A percentile compares a stretch with the other conserved stretches of the same genome.
Conservation (phyloP, 495 filamentous ascomycete genomes). For the Tetracladium setigerum region DNA sequence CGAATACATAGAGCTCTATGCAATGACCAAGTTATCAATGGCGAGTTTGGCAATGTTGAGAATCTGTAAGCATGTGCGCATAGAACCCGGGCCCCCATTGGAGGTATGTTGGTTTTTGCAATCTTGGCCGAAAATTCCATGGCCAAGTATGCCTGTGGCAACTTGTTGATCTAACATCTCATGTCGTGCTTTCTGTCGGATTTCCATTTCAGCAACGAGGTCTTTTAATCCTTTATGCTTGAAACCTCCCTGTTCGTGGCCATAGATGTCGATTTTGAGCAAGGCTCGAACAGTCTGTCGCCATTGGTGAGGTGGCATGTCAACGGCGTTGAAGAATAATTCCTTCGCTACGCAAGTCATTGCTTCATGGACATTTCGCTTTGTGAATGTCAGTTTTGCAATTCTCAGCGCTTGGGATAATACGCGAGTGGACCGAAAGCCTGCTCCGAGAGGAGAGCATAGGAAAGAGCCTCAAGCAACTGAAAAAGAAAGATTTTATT, state of each 20-base stretch:
- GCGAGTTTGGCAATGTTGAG: slow-evolving; percentile 40
- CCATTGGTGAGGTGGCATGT: slow-evolving; percentile 42
- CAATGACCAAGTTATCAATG: slow-evolving; percentile 39
- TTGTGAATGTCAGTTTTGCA: no score
- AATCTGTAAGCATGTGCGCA: slow-evolving; percentile 33
- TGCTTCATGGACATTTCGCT: not conserved
- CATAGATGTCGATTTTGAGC: slow-evolving; percentile 44
- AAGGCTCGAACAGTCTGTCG: slow-evolving; percentile 40
- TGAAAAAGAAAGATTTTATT: not conserved
- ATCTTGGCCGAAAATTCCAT: slow-evolving; percentile 2
- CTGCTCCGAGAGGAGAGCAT: no score
- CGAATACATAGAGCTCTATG: slow-evolving; percentile 23
- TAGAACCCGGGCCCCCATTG: slow-evolving; percentile 13
- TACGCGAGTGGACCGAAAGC: no score
- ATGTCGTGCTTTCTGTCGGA: slow-evolving; percentile 33
- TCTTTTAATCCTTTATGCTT: slow-evolving; percentile 41
- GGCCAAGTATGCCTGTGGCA: slow-evolving; percentile 13
- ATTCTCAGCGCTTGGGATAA: no score
- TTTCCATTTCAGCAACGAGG: slow-evolving; percentile 41
- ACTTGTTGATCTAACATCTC: slow-evolving; percentile 26
- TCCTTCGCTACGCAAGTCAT: slow-evolving; percentile 12
- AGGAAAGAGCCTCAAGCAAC: no score
- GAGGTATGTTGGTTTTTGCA: not conserved
- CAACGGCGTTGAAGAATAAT: slow-evolving; percentile 10
- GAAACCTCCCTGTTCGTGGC: slow-evolving; percentile 25